These are phyloP conservation scores for Russula sp. DNA, from an alignment of 768 basidiomycete genomes.

Conservation along the genomic window DNA sequence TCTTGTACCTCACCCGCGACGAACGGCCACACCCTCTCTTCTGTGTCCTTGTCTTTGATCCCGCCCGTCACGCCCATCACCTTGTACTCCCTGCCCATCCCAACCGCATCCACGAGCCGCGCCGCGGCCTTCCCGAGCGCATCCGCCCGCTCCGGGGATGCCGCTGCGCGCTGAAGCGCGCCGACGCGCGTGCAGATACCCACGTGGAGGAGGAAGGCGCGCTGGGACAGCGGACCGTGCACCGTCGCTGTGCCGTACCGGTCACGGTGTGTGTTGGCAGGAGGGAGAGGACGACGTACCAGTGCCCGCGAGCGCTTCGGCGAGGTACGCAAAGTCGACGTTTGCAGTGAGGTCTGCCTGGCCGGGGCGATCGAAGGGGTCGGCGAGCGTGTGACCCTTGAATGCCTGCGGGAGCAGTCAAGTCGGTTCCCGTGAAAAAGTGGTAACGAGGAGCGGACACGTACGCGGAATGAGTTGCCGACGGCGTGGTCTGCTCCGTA, in stretches of 20 bases:
- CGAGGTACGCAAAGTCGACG: slow-evolving; percentile 88
- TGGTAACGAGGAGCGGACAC: slow-evolving; percentile 26
- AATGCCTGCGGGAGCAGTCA: slow-evolving; percentile 58
- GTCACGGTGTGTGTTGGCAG: no score
- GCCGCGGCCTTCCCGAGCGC: slow-evolving; percentile 56
- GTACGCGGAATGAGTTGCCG: slow-evolving; percentile 74
- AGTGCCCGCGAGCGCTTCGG: slow-evolving; percentile 62
- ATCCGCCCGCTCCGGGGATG: slow-evolving; percentile 42
- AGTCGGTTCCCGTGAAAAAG: background rate
- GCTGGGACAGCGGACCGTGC: slow-evolving; percentile 73
- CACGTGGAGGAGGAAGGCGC: slow-evolving; percentile 70
- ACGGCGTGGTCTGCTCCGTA: slow-evolving; percentile 74
- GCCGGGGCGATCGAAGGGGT: slow-evolving; percentile 81
- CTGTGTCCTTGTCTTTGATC: background rate
- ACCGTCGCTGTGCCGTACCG: slow-evolving; percentile 32
- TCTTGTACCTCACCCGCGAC: slow-evolving; percentile 2
- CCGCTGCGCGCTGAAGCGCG: slow-evolving; percentile 48
- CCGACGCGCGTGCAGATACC: slow-evolving; percentile 65
- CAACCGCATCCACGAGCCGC: slow-evolving; percentile 66
- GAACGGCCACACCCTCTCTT: slow-evolving; percentile 29
- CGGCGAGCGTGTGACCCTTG: slow-evolving; percentile 77
- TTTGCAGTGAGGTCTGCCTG: slow-evolving; percentile 92
- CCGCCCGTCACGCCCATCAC: slow-evolving; percentile 54
- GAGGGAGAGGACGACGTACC: slow-evolving; percentile 39
- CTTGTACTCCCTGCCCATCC: slow-evolving; percentile 89